Conservation (phyloP, 352 stramenopile species). For the Phytophthora constricta region DNA sequence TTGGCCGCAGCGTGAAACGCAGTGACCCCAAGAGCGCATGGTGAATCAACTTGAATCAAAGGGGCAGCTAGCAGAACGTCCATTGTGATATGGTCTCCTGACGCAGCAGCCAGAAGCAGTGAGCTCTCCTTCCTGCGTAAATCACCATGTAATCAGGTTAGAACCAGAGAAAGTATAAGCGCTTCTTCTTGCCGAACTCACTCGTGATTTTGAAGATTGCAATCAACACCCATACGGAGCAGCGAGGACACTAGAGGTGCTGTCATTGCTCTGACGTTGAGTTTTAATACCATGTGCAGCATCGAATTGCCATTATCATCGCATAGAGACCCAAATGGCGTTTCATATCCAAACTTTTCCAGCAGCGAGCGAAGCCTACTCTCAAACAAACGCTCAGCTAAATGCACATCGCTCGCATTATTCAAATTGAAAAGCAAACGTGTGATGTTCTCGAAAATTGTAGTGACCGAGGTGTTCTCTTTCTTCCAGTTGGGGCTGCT, state of each 20-base stretch:
- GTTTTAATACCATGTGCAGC: conserved; percentile 52
- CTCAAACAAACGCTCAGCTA: background rate
- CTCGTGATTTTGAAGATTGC: conserved; percentile 62
- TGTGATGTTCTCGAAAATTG: conserved; percentile 14
- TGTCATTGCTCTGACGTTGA: conserved; percentile 30
- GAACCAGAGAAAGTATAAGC: background rate
- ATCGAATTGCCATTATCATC: conserved; percentile 65
- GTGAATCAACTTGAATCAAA: conserved; percentile 50
- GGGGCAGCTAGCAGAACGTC: conserved; percentile 12
- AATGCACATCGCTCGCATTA: background rate
- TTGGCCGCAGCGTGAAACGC: conserved; percentile 68
- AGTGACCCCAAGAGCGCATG: conserved; percentile 52
- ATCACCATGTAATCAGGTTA: background rate
- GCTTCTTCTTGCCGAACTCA: conserved; percentile 26
- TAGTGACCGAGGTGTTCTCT: background rate
- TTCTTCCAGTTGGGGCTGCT: background rate
- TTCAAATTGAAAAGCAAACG: background rate
- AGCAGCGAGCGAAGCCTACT: conserved; percentile 9
- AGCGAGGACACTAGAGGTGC: conserved; percentile 32
- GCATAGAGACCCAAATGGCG: background rate
- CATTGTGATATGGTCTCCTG: conserved; percentile 41
- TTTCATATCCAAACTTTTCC: background rate
- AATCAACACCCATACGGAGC: conserved; percentile 47
- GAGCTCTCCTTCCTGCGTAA: conserved; percentile 51
- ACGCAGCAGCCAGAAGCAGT: conserved; percentile 61